Evolutionary conservation across 306 rosid genomes (phyloP), one percentile per base, ranked within the genome.

Genomic region (Medicago ruthenica): DNA sequence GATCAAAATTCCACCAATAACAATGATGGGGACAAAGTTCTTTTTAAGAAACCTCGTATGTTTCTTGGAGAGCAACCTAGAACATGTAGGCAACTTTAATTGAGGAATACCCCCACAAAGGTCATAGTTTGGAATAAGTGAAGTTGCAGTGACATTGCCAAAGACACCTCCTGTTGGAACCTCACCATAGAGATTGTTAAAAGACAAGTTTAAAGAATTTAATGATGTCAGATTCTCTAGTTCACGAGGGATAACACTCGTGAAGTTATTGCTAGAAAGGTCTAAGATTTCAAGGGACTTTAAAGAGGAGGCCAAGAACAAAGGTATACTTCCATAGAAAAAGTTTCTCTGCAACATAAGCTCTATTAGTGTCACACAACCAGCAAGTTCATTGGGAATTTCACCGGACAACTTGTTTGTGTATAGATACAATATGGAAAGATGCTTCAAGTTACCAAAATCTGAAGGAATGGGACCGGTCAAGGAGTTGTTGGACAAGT

Each of bases 41-140:
- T 18, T 66, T 67, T 57, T 16, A 4, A 51, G 16, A 2, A 39
- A 48, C 5, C 22, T 6, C n/a, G 42, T 80, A 4, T 70, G 82
- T 27, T 67, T 80, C 27, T 76, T 21, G 9, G 37, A 15, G 0
- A 21, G 64, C 0, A 5, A 15, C 16, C 1, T 20, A 15, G 57
- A 21, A 63, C 89, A 85, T 17, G 15, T 0, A 1, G 59, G 75
- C 0, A 85, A 12, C 60, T 57, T 71, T 5, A 85, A 1, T 20
- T 81, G 59, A 71, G 80, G 76, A 4, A 83, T 78, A 0, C 84
- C 89, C 2, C 86, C 87, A 63, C 86, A 83, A 17, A 83, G 87
- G 61, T 67, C 20, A 2, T 71, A 48, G 8, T 80, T 80, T 40
- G 84, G 57, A n/a, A 41, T 3, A 11, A 83, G 53, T 15, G 76